phyloP scores from a whole-genome alignment of 257 asterid genomes.

The Plantago major region DNA sequence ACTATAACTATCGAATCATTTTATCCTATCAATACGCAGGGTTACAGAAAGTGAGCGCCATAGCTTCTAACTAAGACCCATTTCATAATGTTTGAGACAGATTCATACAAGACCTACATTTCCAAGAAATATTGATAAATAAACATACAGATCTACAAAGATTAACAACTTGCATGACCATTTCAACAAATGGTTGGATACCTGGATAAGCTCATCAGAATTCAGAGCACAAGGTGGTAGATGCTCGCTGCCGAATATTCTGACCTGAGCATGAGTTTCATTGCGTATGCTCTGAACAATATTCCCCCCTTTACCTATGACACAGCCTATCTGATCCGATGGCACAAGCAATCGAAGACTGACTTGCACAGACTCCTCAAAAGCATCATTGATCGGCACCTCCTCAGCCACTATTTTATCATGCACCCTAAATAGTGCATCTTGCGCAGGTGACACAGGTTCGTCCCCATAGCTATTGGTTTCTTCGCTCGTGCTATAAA shows the following conservation, averaged over 20 bases:
- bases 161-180: no score
- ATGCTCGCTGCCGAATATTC: slow-evolving; percentile 71
- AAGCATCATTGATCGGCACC: slow-evolving; percentile 40
- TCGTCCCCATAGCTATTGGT: slow-evolving; percentile 62
- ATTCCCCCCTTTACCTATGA: slow-evolving; percentile 59
- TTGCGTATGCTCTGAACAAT: slow-evolving; percentile 36
- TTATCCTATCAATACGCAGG: no score
- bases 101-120: no score
- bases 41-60: no score
- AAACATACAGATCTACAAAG: no score
- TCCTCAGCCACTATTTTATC: slow-evolving; percentile 69
- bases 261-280: slow-evolving; percentile 73
- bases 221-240: slow-evolving; percentile 87
- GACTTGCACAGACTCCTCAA: slow-evolving; percentile 50
- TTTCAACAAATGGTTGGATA: slow-evolving; percentile 9
- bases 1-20: no score
- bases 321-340: slow-evolving; percentile 48
- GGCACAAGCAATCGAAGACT: slow-evolving; percentile 48
- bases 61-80: no score
- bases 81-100: no score
- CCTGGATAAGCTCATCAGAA: slow-evolving; percentile 90
- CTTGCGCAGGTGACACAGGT: slow-evolving; percentile 69
- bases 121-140: no score
- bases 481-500: slow-evolving; percentile 68
- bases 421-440: slow-evolving; percentile 81